Evolutionary conservation across 495 filamentous ascomycete species (phyloP).

Genomic region (Talaromyces borbonicus): DNA sequence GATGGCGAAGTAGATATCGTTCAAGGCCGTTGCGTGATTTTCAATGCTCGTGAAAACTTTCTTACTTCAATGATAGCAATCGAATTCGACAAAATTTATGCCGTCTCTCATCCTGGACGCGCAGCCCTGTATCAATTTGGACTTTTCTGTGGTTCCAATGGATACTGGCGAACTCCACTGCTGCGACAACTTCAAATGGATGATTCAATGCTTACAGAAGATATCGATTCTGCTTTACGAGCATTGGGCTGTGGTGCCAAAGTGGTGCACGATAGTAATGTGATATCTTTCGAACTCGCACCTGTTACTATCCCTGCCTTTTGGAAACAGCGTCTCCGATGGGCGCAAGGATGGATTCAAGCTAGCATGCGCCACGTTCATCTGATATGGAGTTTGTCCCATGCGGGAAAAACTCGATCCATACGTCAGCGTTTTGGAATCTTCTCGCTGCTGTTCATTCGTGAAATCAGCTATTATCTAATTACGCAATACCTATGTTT

Average conservation of each 20-base stretch:
- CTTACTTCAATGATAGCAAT: slow-evolving; percentile 26
- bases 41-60: slow-evolving; percentile 23
- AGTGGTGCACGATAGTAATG: slow-evolving; percentile 25
- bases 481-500: slow-evolving; percentile 24
- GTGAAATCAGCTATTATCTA: slow-evolving; percentile 25
- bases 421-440: slow-evolving; percentile 20
- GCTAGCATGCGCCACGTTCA: slow-evolving; percentile 18
- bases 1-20: slow-evolving; percentile 26
- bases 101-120: slow-evolving; percentile 30
- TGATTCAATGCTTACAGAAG: slow-evolving; percentile 29
- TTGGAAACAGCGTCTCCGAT: slow-evolving; percentile 28
- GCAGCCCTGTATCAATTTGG: slow-evolving; percentile 27
- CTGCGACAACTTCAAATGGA: slow-evolving; percentile 30
- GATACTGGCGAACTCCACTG: slow-evolving; percentile 26
- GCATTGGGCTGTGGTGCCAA: slow-evolving; percentile 21
- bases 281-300: slow-evolving; percentile 24
- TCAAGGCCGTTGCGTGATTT: slow-evolving; percentile 30
- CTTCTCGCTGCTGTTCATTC: slow-evolving; percentile 21
- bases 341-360: slow-evolving; percentile 29
- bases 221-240: slow-evolving; percentile 31
- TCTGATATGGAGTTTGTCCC: slow-evolving; percentile 17
- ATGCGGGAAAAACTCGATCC: slow-evolving; percentile 9
- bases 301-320: slow-evolving; percentile 21
- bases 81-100: slow-evolving; percentile 37
- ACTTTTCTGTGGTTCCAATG: slow-evolving; percentile 30